Conservation (phyloP, 1,139 yeast genomes). For the Kodamaea suecica region DNA sequence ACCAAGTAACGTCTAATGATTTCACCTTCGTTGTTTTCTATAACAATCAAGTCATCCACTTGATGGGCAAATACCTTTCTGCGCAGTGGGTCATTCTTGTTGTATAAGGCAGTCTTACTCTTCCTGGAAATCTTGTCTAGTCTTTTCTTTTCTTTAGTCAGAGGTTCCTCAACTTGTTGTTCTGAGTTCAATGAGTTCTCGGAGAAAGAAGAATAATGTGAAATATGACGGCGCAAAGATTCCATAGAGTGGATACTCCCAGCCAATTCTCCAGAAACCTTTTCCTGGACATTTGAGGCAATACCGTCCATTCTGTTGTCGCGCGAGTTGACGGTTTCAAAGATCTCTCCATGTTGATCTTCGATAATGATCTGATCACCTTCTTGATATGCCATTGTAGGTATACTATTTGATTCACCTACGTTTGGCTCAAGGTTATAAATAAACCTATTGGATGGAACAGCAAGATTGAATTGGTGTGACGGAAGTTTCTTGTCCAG, state of each 20-base stretch:
- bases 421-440: constrained; percentile 3
- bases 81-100: constrained; percentile 30
- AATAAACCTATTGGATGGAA: background rate
- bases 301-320: too few species aligned
- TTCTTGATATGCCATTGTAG: constrained; percentile 65
- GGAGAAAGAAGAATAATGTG: constrained; percentile 28
- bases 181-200: constrained; percentile 18
- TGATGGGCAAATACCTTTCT: constrained; percentile 45
- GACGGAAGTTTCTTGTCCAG: constrained; percentile 16
- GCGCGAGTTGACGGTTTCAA: constrained; percentile 41
- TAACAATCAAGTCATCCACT: constrained; percentile 67
- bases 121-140: constrained; percentile 12
- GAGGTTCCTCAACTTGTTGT: constrained; percentile 8
- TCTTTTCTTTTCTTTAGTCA: constrained; percentile 8
- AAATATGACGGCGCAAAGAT: constrained; percentile 37
- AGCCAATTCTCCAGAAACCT: constrained; percentile 7
- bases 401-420: constrained; percentile 8
- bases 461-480: background rate
- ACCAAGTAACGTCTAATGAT: constrained; percentile 77
- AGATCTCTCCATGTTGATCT: constrained; percentile 75
- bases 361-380: constrained; percentile 71
- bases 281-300: constrained; percentile 5
- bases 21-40: constrained; percentile 92
- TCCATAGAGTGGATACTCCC: constrained; percentile 41
- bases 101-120: constrained; percentile 26